Evolutionary conservation across 768 basidiomycete genomes (phyloP).

Genomic region (Dentipellis fragilis): DNA sequence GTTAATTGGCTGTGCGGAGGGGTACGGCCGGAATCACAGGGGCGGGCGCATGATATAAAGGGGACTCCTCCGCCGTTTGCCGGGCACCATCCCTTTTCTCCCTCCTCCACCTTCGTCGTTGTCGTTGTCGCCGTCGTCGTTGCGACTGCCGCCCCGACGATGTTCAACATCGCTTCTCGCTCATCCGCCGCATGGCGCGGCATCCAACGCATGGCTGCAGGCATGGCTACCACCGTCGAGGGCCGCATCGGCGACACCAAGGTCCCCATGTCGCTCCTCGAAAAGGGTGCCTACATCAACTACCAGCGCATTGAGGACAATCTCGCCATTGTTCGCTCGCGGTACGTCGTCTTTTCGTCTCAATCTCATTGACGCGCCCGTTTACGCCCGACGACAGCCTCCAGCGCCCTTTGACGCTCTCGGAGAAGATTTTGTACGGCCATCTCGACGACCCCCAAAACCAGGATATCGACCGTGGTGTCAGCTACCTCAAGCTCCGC

Average conservation of each 20-base stretch:
- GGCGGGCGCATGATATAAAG: background rate
- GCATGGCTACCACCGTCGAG: conserved; percentile 69
- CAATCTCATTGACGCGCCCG: background rate
- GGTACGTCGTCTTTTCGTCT: conserved; percentile 33
- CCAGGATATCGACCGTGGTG: conserved; percentile 86
- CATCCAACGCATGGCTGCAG: conserved; percentile 19
- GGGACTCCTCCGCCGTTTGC: background rate
- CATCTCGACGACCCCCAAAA: conserved; percentile 92
- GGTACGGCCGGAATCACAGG: conserved; percentile 1
- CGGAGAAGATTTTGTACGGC: conserved; percentile 96
- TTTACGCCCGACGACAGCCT: conserved; percentile 37
- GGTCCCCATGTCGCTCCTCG: conserved; percentile 81
- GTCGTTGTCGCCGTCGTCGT: conserved; percentile 1
- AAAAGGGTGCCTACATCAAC: conserved; percentile 80
- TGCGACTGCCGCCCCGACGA: conserved; percentile 1
- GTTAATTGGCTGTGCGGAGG: background rate
- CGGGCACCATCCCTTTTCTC: background rate
- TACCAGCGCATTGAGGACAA: conserved; percentile 98
- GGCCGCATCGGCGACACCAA: conserved; percentile 78
- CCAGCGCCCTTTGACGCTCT: conserved; percentile 82
- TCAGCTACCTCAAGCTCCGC: conserved; percentile 93
- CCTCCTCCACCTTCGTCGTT: conserved; percentile 2
- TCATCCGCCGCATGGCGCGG: conserved; percentile 14
- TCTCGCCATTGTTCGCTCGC: conserved; percentile 74
- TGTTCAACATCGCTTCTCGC: conserved; percentile 12